phyloP scores from a whole-genome alignment of 192 early-diverging fungal species.

The Coemansia sp. region DNA sequence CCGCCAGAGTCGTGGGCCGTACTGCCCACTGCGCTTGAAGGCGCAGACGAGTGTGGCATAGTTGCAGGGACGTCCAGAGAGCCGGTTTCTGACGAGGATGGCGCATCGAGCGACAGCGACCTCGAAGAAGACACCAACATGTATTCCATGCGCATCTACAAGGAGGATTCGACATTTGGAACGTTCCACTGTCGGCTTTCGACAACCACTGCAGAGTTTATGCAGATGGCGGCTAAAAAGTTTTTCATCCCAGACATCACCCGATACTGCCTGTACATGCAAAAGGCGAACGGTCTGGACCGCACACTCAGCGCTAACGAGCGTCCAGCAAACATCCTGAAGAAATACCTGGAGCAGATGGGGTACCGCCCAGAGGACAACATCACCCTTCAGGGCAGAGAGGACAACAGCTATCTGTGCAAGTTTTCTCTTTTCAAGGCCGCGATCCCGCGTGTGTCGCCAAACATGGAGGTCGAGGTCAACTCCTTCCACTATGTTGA shows the following conservation, averaged over 20 bases:
- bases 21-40: constrained; percentile 48
- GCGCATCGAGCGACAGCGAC: constrained; percentile 35
- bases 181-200: constrained; percentile 70
- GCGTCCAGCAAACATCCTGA: constrained; percentile 72
- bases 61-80: constrained; percentile 29
- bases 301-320: constrained; percentile 69
- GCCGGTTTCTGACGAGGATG: constrained; percentile 29
- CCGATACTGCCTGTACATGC: constrained; percentile 47
- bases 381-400: constrained; percentile 75
- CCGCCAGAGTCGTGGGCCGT: constrained; percentile 78
- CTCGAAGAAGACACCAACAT: constrained; percentile 36
- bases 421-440: constrained; percentile 73
- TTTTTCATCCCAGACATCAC: constrained; percentile 77
- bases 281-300: constrained; percentile 60
- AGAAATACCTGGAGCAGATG: constrained; percentile 70
- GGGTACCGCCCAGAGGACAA: constrained; percentile 78
- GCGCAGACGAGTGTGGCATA: constrained; percentile 35
- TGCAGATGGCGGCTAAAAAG: constrained; percentile 74
- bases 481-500: constrained; percentile 65
- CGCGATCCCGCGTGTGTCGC: constrained; percentile 55
- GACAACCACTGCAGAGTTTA: constrained; percentile 73
- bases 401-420: constrained; percentile 83
- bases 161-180: constrained; percentile 76
- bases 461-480: constrained; percentile 54
- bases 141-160: constrained; percentile 76